Evolutionary conservation across 2,329 filamentous ascomycete genomes (phyloP), one percentile per base, ranked within the genome.

Genomic region (Xylaria sp.): DNA sequence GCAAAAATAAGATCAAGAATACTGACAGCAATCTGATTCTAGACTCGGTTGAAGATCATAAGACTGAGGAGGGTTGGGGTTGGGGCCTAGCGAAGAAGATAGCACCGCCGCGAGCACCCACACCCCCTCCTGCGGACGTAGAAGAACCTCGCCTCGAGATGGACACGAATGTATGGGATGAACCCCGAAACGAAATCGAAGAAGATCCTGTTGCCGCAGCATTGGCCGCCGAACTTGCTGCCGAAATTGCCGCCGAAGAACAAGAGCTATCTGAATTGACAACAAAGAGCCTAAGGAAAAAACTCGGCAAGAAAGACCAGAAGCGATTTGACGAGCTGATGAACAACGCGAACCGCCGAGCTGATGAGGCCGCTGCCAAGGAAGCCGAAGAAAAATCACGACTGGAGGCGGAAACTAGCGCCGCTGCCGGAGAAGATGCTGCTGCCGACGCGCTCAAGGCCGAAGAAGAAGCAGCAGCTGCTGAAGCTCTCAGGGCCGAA

Each of bases 81-180:
- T 85, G 82, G 80, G 79, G 80, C 66, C 79, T 77, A 70, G 80
- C 66, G 78, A 80, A 65, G 74, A 76, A 62, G 72, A 83, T 84
- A 73, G 83, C 81, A 62, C 82, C 83, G 70, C 83, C 85, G 69
- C 84, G 82, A 72, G 82, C 81, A 62, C 84, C 85, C 49, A 85
- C 83, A 51, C 83, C 85, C 69, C 85, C 83, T 43, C 79, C 79
- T 62, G 78, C 85, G 75, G 82, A 87, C 67, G 75, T 84, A 77
- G 80, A 73, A 12, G 64, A 74, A 36, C 66, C 75, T 23, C 75
- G 67, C 18, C 75, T 74, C 23, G 75, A 80, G 54, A 77, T 78
- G 10, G 80, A 81, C 64, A 76, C 79, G 49, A 78, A 78, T 49
- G 76, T 79, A 46, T 82, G 72, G 78, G 73, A 67, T 49, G 71